Evolutionary conservation across 2,329 filamentous ascomycete genomes (phyloP).

Genomic region (Aureobasidium melanogenum): DNA sequence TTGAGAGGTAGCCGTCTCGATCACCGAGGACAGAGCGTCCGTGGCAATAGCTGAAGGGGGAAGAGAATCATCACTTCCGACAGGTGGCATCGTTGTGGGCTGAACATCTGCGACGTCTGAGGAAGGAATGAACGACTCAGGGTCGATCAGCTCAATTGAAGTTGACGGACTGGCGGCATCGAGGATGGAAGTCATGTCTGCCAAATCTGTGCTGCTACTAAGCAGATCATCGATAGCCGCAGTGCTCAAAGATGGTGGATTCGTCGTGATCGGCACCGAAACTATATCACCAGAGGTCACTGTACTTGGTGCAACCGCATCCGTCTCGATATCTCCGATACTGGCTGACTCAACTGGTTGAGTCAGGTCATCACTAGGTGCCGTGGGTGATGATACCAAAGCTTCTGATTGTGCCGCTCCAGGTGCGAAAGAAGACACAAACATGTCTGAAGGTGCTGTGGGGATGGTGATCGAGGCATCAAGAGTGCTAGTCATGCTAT

Average conservation of each 20-base stretch:
- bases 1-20: neutral
- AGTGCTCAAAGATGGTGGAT: neutral
- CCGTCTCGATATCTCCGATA: no score
- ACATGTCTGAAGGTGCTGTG: neutral
- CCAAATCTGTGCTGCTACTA: neutral
- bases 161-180: neutral
- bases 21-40: neutral
- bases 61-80: no score
- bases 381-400: neutral
- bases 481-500: neutral
- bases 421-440: neutral
- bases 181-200: neutral
- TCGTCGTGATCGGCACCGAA: neutral
- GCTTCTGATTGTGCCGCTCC: neutral
- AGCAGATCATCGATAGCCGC: neutral
- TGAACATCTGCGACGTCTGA: neutral
- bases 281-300: neutral
- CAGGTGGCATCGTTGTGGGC: neutral
- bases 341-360: neutral
- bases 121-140: neutral
- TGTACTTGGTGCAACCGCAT: neutral
- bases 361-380: neutral
- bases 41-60: neutral
- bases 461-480: neutral
- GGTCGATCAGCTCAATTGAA: neutral